Evolutionary conservation across 768 basidiomycete genomes (phyloP).

Genomic region (Ramaria rubella): DNA sequence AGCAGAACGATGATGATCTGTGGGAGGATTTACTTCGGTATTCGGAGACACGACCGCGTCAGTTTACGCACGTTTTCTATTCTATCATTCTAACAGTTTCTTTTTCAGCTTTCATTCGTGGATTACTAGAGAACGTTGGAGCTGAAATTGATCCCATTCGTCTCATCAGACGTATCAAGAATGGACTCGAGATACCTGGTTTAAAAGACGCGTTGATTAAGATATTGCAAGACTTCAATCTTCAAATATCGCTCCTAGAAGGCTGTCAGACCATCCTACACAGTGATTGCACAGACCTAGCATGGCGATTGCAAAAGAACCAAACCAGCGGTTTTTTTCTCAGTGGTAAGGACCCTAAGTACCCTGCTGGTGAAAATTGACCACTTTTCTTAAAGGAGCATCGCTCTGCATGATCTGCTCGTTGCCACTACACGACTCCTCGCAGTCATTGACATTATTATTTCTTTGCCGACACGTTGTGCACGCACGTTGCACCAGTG

Average conservation of each 20-base stretch:
- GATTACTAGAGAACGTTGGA: constrained; percentile 90
- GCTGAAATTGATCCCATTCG: constrained; percentile 94
- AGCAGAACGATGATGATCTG: constrained; percentile 92
- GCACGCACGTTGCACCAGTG: constrained; percentile 72
- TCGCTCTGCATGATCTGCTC: constrained; percentile 62
- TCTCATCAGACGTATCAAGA: constrained; percentile 89
- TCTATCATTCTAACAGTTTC: constrained; percentile 3
- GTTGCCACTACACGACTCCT: constrained; percentile 47
- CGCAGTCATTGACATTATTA: constrained; percentile 57
- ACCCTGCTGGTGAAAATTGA: not conserved
- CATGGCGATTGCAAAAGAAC: constrained; percentile 57
- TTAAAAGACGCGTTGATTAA: constrained; percentile 92
- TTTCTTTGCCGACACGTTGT: constrained; percentile 88
- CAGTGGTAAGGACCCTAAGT: constrained; percentile 45
- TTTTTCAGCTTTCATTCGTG: constrained; percentile 80
- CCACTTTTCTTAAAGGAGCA: constrained; percentile 39
- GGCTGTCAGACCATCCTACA: constrained; percentile 86
- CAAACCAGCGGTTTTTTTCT: constrained; percentile 80
- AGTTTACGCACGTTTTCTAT: constrained; percentile 17
- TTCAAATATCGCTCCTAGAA: constrained; percentile 88
- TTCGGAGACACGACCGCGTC: constrained; percentile 88
- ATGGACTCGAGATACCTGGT: constrained; percentile 94
- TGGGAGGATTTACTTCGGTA: constrained; percentile 96
- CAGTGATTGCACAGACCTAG: constrained; percentile 72
- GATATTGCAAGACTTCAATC: constrained; percentile 92